Base-by-base conservation (phyloP, 805 yeast genomes). In the Spathaspora sp. region DNA sequence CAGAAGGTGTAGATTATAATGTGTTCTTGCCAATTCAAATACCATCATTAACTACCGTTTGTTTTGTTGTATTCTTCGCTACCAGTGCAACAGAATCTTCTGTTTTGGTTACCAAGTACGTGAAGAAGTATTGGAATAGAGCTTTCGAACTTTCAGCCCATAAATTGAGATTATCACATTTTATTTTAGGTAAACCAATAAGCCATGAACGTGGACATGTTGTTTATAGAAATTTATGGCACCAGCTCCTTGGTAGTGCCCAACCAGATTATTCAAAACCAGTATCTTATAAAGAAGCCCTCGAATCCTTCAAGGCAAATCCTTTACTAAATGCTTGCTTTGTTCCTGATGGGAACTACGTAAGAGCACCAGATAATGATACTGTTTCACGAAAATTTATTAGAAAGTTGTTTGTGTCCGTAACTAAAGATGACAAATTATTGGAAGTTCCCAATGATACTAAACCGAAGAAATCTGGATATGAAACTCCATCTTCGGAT, bases 331-430 rank as follows among this genome's bases (percentile, higher is more conserved):
- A 69, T 38, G 83, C 87, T 0, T 83, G 81, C 46, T 87, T 87
- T 62, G 82, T 89, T 7, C 92, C 92, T 0, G 86, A 89, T 65
- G 99, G 99, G 3, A 72, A 75, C 46, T 86, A 81, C 60, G 82
- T 92, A 32, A 81, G 98, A 51, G 99, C 91, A 1, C 99, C 99
- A 0, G 86, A 82, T 52, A 80, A 80, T 56, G 97, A 92, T 63
- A 85, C 84, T 14, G 83, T 86, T 18, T 81, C 93, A 0, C 72
- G 90, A 52, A 79, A 78, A 46, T 83, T 76, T 56, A 80, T 85
- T 31, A 82, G 80, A 57, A 78, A 80, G 46, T 68, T 91, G 52
- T 94, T 94, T 69, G 86, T 88, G 0, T 82, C 90, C 0, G 97
- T 93, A 2, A 88, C 96, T 0, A 85, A 82, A 57, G 86, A 84